These are phyloP conservation scores for Symmetrospora coprosmae DNA, from an alignment of 768 basidiomycete genomes.

Conservation along the genomic window DNA sequence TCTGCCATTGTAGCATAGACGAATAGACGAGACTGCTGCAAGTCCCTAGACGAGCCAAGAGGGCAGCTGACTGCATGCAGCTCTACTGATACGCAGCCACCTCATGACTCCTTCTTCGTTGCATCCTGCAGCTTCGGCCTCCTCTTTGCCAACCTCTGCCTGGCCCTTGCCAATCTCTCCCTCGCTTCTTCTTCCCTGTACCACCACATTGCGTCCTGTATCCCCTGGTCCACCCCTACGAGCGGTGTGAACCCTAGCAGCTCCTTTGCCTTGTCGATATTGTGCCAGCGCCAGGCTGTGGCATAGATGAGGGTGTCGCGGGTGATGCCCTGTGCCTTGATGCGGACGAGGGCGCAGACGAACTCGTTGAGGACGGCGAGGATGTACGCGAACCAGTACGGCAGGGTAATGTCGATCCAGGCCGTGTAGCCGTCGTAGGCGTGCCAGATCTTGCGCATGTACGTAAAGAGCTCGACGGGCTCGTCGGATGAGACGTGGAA, in stretches of 20 bases:
- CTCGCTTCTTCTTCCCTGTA: constrained; percentile 1
- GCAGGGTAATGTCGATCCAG: constrained; percentile 17
- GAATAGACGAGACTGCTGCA: too few species aligned
- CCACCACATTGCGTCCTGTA: constrained; percentile 51
- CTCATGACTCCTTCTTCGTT: too few species aligned
- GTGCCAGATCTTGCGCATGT: constrained; percentile 65
- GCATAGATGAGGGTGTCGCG: constrained; percentile 69
- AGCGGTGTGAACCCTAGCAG: constrained; percentile 86
- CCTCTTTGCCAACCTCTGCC: too few species aligned
- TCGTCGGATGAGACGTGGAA: constrained; percentile 97
- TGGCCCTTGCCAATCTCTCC: too few species aligned
- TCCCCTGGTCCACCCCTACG: constrained; percentile 74
- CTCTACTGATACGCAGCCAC: too few species aligned
- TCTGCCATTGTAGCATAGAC: too few species aligned
- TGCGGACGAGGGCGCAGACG: constrained; percentile 55
- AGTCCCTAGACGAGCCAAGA: too few species aligned
- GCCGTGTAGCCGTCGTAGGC: constrained; percentile 41
- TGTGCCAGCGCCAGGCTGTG: constrained; percentile 69
- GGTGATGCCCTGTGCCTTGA: constrained; percentile 68
- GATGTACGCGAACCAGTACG: constrained; percentile 39
- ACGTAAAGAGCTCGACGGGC: constrained; percentile 92
- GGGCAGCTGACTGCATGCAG: too few species aligned
- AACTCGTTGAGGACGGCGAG: constrained; percentile 62
- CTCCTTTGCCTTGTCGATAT: constrained; percentile 77
- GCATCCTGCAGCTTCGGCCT: too few species aligned